Conservation (phyloP, 257 asterid species). For the Nemophila menziesii region DNA sequence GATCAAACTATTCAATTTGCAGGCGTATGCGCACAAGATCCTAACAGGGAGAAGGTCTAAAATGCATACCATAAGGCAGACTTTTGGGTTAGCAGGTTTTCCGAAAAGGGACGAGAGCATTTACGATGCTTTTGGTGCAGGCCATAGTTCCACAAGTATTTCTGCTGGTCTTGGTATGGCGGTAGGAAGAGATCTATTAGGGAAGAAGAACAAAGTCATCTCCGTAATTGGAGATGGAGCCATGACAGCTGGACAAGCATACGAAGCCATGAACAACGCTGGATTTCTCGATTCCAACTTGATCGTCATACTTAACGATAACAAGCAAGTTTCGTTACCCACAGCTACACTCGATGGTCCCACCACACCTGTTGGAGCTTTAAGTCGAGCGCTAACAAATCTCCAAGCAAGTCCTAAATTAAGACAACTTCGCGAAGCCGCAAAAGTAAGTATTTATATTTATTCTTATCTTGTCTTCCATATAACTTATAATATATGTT, state of each 20-base stretch:
- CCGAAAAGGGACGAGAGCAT: conserved; percentile 66
- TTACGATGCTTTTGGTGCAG: conserved; percentile 76
- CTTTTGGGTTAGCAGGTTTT: conserved; percentile 64
- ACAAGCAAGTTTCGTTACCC: conserved; percentile 67
- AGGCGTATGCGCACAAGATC: conserved; percentile 72
- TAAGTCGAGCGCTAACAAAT: conserved; percentile 53
- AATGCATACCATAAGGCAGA: conserved; percentile 57
- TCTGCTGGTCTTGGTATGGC: conserved; percentile 87
- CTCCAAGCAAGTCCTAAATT: conserved; percentile 67
- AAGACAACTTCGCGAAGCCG: conserved; percentile 71
- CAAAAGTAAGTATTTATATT: conserved; percentile 29
- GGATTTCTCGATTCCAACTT: conserved; percentile 65
- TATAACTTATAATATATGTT: neutral
- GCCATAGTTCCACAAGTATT: conserved; percentile 79
- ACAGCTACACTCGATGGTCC: conserved; percentile 73
- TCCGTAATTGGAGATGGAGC: conserved; percentile 75
- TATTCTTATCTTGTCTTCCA: neutral
- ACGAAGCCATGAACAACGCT: conserved; percentile 80
- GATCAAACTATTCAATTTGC: too few relatives aligned
- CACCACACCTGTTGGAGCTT: conserved; percentile 62
- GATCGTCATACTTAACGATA: conserved; percentile 52
- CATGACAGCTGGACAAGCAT: conserved; percentile 83
- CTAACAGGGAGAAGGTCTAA: conserved; percentile 69
- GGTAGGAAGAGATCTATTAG: conserved; percentile 58
- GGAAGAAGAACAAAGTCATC: conserved; percentile 52